Evolutionary conservation across 208 protist species (phyloP), one percentile per base, ranked within the genome.

Genomic region (Lotmaria passim): DNA sequence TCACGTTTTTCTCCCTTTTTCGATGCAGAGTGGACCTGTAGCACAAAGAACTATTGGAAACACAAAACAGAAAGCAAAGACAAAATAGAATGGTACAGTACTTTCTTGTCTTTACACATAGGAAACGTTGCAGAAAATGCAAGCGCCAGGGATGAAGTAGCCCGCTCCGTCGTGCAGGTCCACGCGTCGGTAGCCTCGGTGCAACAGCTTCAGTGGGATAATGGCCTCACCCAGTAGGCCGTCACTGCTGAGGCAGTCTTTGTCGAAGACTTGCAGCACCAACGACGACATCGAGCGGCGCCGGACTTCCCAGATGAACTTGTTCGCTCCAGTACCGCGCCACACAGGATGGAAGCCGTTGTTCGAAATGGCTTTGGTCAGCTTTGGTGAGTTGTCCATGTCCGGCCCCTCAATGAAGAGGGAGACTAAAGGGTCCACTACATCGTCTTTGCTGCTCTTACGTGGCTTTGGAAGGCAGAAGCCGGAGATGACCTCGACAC

Each of bases 321-420:
- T 63, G 66, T 73, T 85, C 6, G 36, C 56, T 23, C 75, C 58
- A 30, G 69, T 59, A 23, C 84, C 78, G 41, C 70, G 78, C 85
- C 82, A 86, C 11, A 87, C 71, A 1, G 86, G 83, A 52, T 89
- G 79, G 66, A 86, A 88, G 17, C 78, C 83, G 73, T 91, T 91
- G 59, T 87, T 78, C 10, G 24, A 68, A 63, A 91, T 76, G 31
- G 58, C 60, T 14, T 55, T 51, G n/a, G 82, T 85, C 24, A 47
- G 46, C 62, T 73, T 60, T 33, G 58, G 48, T 4, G 19, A 34
- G n/a, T n/a, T 55, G n/a, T 77, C 61, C 23, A 65, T 39, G 46
- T 60, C 65, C 12, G 80, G 73, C 21, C 82, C 83, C 21, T 78
- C 71, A 41, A 91, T 63, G 43, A 75, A 80, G 50, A 77, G 41